These are phyloP conservation scores for Carallia brachiata DNA, from an alignment of 345 rosid genomes.

Conservation along the genomic window DNA sequence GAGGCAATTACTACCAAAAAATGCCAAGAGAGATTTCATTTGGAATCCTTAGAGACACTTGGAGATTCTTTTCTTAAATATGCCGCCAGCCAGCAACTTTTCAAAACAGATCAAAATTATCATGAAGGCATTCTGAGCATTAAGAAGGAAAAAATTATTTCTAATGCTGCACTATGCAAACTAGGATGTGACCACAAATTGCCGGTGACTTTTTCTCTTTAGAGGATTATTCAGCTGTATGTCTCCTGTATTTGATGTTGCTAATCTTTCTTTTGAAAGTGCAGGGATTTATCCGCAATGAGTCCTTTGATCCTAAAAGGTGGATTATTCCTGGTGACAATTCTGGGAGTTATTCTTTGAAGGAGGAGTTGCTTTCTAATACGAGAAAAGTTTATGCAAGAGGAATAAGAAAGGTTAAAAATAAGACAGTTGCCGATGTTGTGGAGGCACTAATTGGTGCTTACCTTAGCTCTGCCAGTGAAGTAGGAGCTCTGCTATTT, in stretches of 20 bases:
- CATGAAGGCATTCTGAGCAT: constrained; percentile 85
- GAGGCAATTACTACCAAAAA: constrained; percentile 86
- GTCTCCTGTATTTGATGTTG: not conserved
- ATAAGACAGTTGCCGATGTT: constrained; percentile 73
- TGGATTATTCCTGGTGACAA: constrained; percentile 76
- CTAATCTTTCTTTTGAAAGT: not conserved
- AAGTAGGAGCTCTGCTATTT: constrained; percentile 53
- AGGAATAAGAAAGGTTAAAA: constrained; percentile 45
- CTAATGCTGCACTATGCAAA: constrained; percentile 67
- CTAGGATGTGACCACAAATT: constrained; percentile 67
- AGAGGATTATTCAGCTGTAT: not conserved
- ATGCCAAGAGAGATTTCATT: constrained; percentile 73
- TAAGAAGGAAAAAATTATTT: constrained; percentile 56
- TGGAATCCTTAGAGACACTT: constrained; percentile 88
- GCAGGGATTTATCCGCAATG: constrained; percentile 80
- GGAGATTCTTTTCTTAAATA: constrained; percentile 95
- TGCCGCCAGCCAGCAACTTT: constrained; percentile 71
- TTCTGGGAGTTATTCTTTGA: constrained; percentile 32
- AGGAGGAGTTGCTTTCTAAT: constrained; percentile 34
- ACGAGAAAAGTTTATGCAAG: constrained; percentile 41
- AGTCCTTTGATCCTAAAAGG: constrained; percentile 58
- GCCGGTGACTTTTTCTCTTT: constrained; percentile 43
- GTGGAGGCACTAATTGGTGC: constrained; percentile 91
- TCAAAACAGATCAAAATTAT: constrained; percentile 40
- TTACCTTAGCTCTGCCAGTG: constrained; percentile 71